phyloP scores from a whole-genome alignment of 441 rosid genomes.

The Populus hybrid region DNA sequence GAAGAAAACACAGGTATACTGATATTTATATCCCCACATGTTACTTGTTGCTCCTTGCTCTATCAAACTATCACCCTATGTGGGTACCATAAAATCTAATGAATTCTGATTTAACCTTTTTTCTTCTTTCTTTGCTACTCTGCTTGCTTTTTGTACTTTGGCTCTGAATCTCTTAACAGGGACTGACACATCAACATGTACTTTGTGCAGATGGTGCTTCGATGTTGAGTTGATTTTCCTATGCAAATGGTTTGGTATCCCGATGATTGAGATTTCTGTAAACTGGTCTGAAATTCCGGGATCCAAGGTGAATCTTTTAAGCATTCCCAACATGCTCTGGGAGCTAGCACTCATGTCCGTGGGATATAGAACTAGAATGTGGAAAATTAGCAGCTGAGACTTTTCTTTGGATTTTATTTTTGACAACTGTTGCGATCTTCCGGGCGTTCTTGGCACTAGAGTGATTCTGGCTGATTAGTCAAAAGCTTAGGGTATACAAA shows the following conservation, averaged over 20 bases:
- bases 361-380: conserved; percentile 76
- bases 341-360: conserved; percentile 83
- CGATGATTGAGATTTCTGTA: conserved; percentile 77
- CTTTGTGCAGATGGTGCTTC: conserved; percentile 85
- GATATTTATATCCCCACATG: neutral
- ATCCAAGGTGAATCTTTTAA: conserved; percentile 77
- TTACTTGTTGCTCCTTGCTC: neutral
- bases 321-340: conserved; percentile 97
- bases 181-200: neutral
- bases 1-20: neutral
- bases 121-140: neutral
- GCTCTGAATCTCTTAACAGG: neutral
- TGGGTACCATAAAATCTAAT: neutral
- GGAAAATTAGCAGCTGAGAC: conserved; percentile 51
- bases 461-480: neutral
- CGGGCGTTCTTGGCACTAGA: neutral
- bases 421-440: neutral
- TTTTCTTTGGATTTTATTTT: neutral
- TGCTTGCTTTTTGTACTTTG: neutral
- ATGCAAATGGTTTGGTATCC: conserved; percentile 77
- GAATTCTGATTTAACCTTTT: neutral
- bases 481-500: neutral
- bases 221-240: conserved; percentile 87
- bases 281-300: conserved; percentile 96
- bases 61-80: neutral